phyloP scores from a whole-genome alignment of 495 filamentous ascomycete species.

The Polyplosphaeria fusca region DNA sequence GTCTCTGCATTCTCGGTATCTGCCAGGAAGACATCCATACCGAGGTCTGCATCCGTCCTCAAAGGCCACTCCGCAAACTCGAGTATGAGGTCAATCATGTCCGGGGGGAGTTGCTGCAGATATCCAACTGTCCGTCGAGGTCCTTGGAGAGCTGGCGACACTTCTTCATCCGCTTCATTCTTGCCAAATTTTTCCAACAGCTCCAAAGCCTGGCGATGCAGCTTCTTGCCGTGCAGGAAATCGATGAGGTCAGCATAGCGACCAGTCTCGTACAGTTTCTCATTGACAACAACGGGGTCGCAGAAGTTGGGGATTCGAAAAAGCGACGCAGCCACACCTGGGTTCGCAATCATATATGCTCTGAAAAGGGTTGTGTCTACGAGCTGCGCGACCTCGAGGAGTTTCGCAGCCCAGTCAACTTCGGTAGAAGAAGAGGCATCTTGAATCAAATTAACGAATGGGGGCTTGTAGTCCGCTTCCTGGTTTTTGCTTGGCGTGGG shows the following conservation, averaged over 20 bases:
- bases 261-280: conserved; percentile 81
- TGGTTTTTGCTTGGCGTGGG: conserved; percentile 52
- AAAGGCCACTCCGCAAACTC: conserved; percentile 91
- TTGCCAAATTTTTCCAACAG: conserved; percentile 80
- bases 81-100: conserved; percentile 85
- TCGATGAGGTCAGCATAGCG: conserved; percentile 94
- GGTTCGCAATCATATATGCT: conserved; percentile 84
- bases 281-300: conserved; percentile 91
- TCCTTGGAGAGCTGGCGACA: conserved; percentile 69
- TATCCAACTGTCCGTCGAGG: conserved; percentile 85
- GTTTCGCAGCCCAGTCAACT: conserved; percentile 63
- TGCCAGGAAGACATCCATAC: conserved; percentile 91
- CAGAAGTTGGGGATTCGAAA: conserved; percentile 98
- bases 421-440: conserved; percentile 48
- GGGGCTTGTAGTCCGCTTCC: conserved; percentile 33
- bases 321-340: conserved; percentile 78
- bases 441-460: conserved; percentile 42
- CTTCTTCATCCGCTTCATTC: conserved; percentile 59
- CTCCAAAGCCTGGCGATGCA: conserved; percentile 84
- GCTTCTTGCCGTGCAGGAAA: conserved; percentile 91
- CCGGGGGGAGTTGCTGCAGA: conserved; percentile 79
- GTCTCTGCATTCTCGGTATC: conserved; percentile 95
- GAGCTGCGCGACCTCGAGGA: conserved; percentile 70
- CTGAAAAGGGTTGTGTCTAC: conserved; percentile 95
- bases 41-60: conserved; percentile 64